Conservation (phyloP, 352 stramenopile species). For the Lagenidium giganteum region DNA sequence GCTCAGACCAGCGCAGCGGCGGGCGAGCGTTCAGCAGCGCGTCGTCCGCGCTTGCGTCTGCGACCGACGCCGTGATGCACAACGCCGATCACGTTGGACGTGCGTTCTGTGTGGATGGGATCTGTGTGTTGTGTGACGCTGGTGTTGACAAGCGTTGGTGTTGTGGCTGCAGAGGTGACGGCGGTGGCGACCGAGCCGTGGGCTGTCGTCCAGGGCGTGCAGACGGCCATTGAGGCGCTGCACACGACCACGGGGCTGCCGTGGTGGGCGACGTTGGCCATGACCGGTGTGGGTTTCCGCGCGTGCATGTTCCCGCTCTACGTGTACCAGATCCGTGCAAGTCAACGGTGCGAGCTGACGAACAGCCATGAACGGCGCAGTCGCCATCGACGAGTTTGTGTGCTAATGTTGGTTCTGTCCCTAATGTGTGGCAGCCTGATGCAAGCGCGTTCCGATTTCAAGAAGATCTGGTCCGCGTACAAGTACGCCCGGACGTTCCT, state of each 20-base stretch:
- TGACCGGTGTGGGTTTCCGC: slow-evolving; percentile 60
- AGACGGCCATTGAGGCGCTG: slow-evolving; percentile 51
- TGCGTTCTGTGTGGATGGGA: too few relatives aligned
- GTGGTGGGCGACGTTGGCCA: slow-evolving; percentile 70
- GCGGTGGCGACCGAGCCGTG: too few relatives aligned
- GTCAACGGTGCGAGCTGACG: slow-evolving; percentile 38
- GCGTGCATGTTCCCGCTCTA: slow-evolving; percentile 68
- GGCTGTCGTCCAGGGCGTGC: slow-evolving; percentile 49
- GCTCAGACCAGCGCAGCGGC: too few relatives aligned
- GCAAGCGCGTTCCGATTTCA: slow-evolving; percentile 46
- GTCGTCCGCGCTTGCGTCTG: too few relatives aligned
- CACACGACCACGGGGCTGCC: slow-evolving; percentile 63
- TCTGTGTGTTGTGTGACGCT: too few relatives aligned
- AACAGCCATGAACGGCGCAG: background rate
- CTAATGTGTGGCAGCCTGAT: slow-evolving; percentile 25
- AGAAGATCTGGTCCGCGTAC: slow-evolving; percentile 66
- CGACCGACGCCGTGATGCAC: too few relatives aligned
- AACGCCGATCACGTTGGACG: too few relatives aligned
- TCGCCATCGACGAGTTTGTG: background rate
- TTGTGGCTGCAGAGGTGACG: too few relatives aligned
- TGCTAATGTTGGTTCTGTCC: background rate
- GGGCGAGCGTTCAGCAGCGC: too few relatives aligned
- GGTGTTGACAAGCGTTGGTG: too few relatives aligned
- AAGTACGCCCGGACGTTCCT: slow-evolving; percentile 67
- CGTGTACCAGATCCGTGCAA: slow-evolving; percentile 63